Evolutionary conservation across 495 filamentous ascomycete genomes (phyloP).

Genomic region (Aspergillus homomorphus): DNA sequence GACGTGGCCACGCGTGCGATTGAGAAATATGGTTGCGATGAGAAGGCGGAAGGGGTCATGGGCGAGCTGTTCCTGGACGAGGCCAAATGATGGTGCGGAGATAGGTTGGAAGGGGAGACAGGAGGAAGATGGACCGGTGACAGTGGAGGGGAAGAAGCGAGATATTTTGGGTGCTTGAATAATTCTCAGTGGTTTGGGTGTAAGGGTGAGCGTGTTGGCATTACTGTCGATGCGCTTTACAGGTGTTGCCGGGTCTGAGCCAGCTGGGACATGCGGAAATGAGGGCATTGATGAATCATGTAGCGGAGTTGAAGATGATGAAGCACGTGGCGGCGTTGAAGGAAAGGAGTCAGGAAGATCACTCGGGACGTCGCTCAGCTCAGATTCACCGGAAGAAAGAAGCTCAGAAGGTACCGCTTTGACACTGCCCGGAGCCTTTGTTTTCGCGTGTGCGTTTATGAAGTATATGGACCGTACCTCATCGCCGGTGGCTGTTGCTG

Average conservation of each 20-base stretch:
- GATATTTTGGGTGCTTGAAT: slow-evolving; percentile 37
- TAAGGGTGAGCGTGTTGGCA: background rate
- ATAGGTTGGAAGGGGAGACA: slow-evolving; percentile 71
- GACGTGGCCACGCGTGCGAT: slow-evolving; percentile 69
- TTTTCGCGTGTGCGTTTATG: slow-evolving; percentile 15
- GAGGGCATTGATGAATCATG: background rate
- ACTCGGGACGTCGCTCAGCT: slow-evolving; percentile 32
- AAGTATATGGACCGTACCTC: slow-evolving; percentile 47
- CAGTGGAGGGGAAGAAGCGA: slow-evolving; percentile 43
- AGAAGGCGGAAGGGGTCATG: slow-evolving; percentile 68
- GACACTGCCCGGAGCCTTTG: slow-evolving; percentile 16
- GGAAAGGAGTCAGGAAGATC: slow-evolving; percentile 20
- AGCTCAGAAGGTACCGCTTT: slow-evolving; percentile 19
- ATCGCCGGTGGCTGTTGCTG: slow-evolving; percentile 36
- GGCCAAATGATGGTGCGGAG: slow-evolving; percentile 59
- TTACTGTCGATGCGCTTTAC: slow-evolving; percentile 9
- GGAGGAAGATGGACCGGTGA: slow-evolving; percentile 55
- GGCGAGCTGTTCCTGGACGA: slow-evolving; percentile 79
- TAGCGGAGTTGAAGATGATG: background rate
- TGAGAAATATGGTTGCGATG: slow-evolving; percentile 77
- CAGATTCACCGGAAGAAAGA: slow-evolving; percentile 29
- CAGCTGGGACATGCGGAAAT: background rate
- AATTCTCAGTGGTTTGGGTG: slow-evolving; percentile 14
- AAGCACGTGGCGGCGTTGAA: background rate
- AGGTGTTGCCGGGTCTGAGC: background rate